phyloP scores from a whole-genome alignment of 2,329 filamentous ascomycete genomes.

The Intubia oerlemansii region DNA sequence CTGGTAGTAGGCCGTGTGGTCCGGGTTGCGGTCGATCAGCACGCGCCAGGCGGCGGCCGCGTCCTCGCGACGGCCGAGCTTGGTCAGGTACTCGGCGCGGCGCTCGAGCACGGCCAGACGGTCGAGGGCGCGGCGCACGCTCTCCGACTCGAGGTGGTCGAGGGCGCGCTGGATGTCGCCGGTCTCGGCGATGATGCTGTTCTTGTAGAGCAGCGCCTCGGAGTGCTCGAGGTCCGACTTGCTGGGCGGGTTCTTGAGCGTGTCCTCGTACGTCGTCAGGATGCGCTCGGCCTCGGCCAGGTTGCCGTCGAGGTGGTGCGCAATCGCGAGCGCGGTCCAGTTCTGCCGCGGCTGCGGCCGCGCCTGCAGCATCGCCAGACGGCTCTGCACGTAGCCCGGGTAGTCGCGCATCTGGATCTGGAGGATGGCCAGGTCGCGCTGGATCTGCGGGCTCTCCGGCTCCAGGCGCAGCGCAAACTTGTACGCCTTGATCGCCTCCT shows the following conservation, averaged over 20 bases:
- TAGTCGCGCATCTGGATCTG: constrained; percentile 97
- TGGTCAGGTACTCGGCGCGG: constrained; percentile 63
- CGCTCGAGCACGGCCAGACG: constrained; percentile 69
- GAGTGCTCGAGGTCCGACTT: constrained; percentile 78
- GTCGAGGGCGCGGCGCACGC: constrained; percentile 62
- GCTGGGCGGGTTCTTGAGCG: constrained; percentile 58
- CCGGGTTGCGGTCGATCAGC: constrained; percentile 69
- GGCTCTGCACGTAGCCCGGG: constrained; percentile 76
- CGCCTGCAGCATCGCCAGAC: constrained; percentile 69
- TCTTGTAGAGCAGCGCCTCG: constrained; percentile 89
- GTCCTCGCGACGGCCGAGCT: constrained; percentile 57
- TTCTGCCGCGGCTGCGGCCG: constrained; percentile 69
- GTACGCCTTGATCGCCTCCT: constrained; percentile 98
- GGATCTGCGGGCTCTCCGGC: constrained; percentile 85
- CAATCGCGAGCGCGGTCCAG: constrained; percentile 94
- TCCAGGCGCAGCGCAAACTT: constrained; percentile 86
- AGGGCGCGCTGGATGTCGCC: constrained; percentile 68
- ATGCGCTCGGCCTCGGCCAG: constrained; percentile 75
- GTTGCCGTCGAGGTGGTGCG: constrained; percentile 77
- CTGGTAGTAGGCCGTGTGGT: constrained; percentile 72
- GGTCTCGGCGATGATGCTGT: constrained; percentile 75
- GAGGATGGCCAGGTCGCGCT: constrained; percentile 76
- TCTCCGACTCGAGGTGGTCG: constrained; percentile 57
- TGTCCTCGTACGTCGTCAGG: constrained; percentile 80
- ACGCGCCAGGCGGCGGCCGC: constrained; percentile 63